Base-by-base conservation (phyloP, 2,329 filamentous ascomycete species). In the Arthrobotrys sinensis region DNA sequence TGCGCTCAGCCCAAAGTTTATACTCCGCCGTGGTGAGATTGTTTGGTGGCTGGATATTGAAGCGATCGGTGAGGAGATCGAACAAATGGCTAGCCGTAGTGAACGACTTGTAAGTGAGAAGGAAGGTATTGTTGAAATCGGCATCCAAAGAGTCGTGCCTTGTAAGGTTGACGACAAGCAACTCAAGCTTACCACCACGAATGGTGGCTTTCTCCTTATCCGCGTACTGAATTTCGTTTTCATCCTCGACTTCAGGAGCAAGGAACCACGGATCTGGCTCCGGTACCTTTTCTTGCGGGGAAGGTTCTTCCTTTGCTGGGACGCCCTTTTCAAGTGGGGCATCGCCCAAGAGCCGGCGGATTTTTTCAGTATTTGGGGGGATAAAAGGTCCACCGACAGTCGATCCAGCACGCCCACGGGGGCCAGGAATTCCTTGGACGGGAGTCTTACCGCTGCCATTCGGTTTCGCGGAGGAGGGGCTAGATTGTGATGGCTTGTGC, bases 91-190 rank as follows among this genome's bases (percentile, higher is more conserved):
- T 88, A 0, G 95, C 96, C 1, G 91, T 90, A 0, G 96, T 98
- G 83, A 99, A 99, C 0, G 96, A 99, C 79, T 93, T 90, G 84
- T 99, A 99, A 0, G 96, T 99, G 43, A 99, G 89, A 14, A 99
- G 90, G 87, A 99, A 99, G 0, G 96, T 99, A 82, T 95, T 96
- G 86, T 98, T 98, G 86, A 98, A 98, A 80, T 89, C 95, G 2
- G 94, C 93, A 83, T 98, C 96, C 12, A 97, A 89, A 83, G 96
- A 96, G 85, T 99, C 96, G 83, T 99, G 96, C 60, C 96, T 90
- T 14, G 96, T 99, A 52, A 99, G 88, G 83, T 98, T 95, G 84
- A 98, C 96, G 4, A 97, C 96, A 72, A 99, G 87, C 3, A 93
- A 96, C 34, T 93, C 88, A 19, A 99, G 86, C 0, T 95, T 97